Evolutionary conservation across 169 alveolate genomes (phyloP), one percentile per base, ranked within the genome.

Genomic region (Eimeria nieschulzi): DNA sequence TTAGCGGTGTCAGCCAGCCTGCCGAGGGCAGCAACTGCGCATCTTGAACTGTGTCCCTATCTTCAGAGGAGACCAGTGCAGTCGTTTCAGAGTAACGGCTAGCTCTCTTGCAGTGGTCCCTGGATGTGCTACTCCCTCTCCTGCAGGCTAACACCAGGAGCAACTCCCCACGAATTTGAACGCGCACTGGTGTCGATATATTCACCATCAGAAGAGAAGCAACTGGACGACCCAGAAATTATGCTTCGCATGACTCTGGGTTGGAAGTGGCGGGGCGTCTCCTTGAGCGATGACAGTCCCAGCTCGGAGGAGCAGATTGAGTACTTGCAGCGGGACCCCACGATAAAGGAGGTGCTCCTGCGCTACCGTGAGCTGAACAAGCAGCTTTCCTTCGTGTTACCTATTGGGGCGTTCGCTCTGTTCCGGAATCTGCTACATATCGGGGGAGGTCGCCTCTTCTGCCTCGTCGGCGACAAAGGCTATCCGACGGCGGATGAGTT

Each of bases 211-310:
- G 93, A 96, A 94, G 96, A 98, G 95, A 90, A 96, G 96, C 93
- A 97, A 83, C 94, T 92, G 95, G 94, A 96, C 76, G 91, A 95
- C 97, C 93, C 98, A 94, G 93, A 96, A 80, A 87, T 95, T 93
- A 95, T 98, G 97, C 91, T 97, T 96, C 92, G 97, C 94, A 94
- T 97, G 97, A 90, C 97, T 92, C 96, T 97, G 93, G 85, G 97
- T 92, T 94, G 97, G 98, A 87, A 95, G 92, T 87, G 93, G 93
- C 39, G 59, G 39, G 83, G 83, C 25, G 91, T 63, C 39, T 51
- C 72, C 64, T 59, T 71, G 53, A 78, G 61, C n/a, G 84, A 17
- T 61, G 92, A 84, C 5, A 83, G 53, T 12, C 53, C 79, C 64
- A 33, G 79, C 3, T n/a, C 53, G 54, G 54, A 76, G 12, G 79